These are phyloP conservation scores for Silene vulgaris DNA, from an alignment of 179 eudicot species.

Conservation along the genomic window DNA sequence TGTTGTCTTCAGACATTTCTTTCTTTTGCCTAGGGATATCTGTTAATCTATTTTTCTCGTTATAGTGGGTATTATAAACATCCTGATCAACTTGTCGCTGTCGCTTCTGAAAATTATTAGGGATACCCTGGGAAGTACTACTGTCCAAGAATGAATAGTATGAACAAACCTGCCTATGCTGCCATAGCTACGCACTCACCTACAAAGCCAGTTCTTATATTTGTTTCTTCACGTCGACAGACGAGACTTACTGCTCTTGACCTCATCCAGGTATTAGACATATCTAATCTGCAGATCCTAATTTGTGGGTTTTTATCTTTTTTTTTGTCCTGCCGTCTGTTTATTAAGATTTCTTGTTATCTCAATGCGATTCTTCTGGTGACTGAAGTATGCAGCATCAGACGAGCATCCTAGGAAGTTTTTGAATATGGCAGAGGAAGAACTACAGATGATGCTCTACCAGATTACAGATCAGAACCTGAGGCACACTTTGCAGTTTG, in stretches of 20 bases:
- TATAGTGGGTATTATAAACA: too few species aligned
- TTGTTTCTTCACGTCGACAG: constrained; percentile 97
- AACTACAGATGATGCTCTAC: constrained; percentile 81
- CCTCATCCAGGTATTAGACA: constrained; percentile 70
- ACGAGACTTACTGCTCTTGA: constrained; percentile 98
- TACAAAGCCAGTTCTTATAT: constrained; percentile 90
- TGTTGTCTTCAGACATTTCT: too few species aligned
- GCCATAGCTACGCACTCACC: constrained; percentile 96
- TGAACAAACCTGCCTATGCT: constrained; percentile 98
- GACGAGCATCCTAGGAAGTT: constrained; percentile 90
- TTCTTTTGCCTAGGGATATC: too few species aligned
- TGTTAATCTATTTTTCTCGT: too few species aligned
- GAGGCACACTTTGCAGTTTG: constrained; percentile 95
- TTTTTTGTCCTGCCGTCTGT: not conserved
- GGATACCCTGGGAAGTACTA: constrained; percentile 99
- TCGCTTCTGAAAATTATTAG: constrained; percentile 30
- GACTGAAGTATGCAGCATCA: constrained; percentile 76
- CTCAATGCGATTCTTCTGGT: constrained; percentile 2
- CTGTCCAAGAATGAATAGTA: constrained; percentile 99
- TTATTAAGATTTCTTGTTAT: not conserved
- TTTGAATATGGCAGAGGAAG: constrained; percentile 67
- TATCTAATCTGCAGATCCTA: not conserved
- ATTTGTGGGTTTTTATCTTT: not conserved
- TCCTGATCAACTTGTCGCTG: not conserved
- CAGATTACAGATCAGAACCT: constrained; percentile 88